Conservation (phyloP, 2,329 filamentous ascomycete species). For the Penicillium brevicompactum region DNA sequence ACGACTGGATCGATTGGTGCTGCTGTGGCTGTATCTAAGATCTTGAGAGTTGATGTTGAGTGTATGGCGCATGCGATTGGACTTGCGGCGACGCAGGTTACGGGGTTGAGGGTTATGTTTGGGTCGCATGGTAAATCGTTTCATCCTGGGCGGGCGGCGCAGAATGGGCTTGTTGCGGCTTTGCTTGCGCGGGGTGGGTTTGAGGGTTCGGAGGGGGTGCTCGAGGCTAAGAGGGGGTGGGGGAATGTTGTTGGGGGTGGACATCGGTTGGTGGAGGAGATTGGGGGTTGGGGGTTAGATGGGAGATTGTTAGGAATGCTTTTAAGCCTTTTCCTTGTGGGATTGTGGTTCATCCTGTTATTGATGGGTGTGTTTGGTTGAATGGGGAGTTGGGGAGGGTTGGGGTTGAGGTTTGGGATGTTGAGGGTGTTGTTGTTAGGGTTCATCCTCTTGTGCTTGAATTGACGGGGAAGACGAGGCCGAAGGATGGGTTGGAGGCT, state of each 20-base stretch:
- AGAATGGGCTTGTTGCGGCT: slow-evolving; percentile 53
- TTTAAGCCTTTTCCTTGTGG: slow-evolving; percentile 62
- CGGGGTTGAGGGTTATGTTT: slow-evolving; percentile 58
- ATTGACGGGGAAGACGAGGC: slow-evolving; percentile 54
- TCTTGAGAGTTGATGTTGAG: slow-evolving; percentile 33
- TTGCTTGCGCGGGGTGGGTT: slow-evolving; percentile 52
- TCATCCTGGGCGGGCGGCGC: slow-evolving; percentile 56
- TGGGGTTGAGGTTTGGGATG: slow-evolving; percentile 32
- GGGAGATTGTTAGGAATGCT: slow-evolving; percentile 57
- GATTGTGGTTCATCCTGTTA: slow-evolving; percentile 59
- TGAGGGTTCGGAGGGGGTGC: slow-evolving; percentile 49
- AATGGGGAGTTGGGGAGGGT: slow-evolving; percentile 40
- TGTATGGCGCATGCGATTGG: slow-evolving; percentile 56
- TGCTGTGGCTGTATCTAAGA: slow-evolving; percentile 42
- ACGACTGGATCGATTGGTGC: slow-evolving; percentile 54
- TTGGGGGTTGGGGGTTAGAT: slow-evolving; percentile 42
- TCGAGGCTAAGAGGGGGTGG: slow-evolving; percentile 59
- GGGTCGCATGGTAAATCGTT: slow-evolving; percentile 60
- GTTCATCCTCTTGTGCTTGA: slow-evolving; percentile 58
- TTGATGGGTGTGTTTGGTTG: slow-evolving; percentile 55
- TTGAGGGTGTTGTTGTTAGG: slow-evolving; percentile 45
- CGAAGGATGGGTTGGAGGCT: slow-evolving; percentile 53
- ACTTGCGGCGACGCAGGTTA: slow-evolving; percentile 56
- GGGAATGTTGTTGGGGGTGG: slow-evolving; percentile 53
- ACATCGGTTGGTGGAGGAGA: slow-evolving; percentile 43